Evolutionary conservation across 352 stramenopile genomes (phyloP), one percentile per base, ranked within the genome.

Genomic region (Phytophthora citrophthora): DNA sequence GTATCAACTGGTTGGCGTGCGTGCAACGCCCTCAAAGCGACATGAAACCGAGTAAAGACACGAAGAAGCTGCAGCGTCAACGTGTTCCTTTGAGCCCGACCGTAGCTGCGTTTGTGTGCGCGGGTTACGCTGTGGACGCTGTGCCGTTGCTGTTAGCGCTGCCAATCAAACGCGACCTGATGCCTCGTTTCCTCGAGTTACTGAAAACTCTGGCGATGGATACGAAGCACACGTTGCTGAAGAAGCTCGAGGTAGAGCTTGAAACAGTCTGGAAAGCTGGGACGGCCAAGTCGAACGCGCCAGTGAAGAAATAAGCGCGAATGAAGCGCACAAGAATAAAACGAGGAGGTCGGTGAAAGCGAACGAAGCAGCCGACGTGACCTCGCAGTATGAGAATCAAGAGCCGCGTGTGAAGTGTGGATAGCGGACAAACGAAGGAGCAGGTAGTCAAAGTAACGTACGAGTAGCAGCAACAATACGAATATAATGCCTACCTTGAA

Each of bases 391-490:
- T 64, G 57, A 72, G 47, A 57, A 51, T 1, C 39, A 40, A 60
- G 31, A 61, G 34, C 47, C 45, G 52, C 40, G 29, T n/a, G 49
- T 46, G 3, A 46, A 53, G 39, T 38, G 39, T 18, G 27, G 29
- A 34, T 54, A 40, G 40, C 54, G 34, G 41, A 26, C 46, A 8
- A 24, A 62, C 13, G 26, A 29, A 49, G 41, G 38, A 38, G 39
- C 51, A 68, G 54, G 48, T 56, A 68, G 57, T 64, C 57, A 64
- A 61, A 63, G 18, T 59, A 62, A 59, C 64, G 64, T 72, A 72
- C 56, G 31, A 65, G 57, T 70, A 70, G 55, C 15, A 55, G 45
- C 54, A 62, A 64, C 27, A 64, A 46, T 60, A 59, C 48, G 56
- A 54, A 65, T 69, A 54, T 67, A 62, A 54, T 59, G 63, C 67